phyloP scores from a whole-genome alignment of 257 asterid genomes.

The Solanum commersonii region DNA sequence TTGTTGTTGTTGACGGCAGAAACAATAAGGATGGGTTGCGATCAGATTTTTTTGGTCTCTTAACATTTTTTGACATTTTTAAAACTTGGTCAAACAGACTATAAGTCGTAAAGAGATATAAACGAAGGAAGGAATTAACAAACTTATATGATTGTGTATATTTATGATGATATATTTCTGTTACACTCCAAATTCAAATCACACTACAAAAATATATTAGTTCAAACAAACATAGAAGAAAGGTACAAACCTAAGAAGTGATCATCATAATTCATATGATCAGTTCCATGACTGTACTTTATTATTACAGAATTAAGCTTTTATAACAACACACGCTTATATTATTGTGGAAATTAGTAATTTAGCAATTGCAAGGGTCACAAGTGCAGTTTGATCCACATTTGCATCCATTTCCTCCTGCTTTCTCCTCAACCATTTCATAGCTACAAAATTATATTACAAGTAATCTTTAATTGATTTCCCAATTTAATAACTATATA shows the following conservation, averaged over 20 bases:
- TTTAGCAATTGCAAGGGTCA: constrained; percentile 26
- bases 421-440: constrained; percentile 8
- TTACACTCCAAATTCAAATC: neutral
- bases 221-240: neutral
- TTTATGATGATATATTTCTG: neutral
- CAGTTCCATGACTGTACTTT: neutral
- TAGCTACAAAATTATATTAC: neutral
- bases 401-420: constrained; percentile 20
- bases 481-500: neutral
- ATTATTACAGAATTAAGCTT: neutral
- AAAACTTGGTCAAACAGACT: too few species aligned
- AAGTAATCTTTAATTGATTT: neutral
- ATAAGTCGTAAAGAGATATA: too few species aligned
- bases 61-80: too few species aligned
- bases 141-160: neutral
- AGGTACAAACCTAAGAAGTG: neutral
- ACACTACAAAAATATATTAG: neutral
- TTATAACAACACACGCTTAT: neutral
- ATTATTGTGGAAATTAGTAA: neutral
- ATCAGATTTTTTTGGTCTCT: too few species aligned
- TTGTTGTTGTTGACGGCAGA: too few species aligned
- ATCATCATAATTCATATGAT: neutral
- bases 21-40: too few species aligned
- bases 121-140: neutral
- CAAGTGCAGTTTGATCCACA: constrained; percentile 25